Base-by-base conservation (phyloP, 345 rosid species). In the Microthlaspi erraticum region DNA sequence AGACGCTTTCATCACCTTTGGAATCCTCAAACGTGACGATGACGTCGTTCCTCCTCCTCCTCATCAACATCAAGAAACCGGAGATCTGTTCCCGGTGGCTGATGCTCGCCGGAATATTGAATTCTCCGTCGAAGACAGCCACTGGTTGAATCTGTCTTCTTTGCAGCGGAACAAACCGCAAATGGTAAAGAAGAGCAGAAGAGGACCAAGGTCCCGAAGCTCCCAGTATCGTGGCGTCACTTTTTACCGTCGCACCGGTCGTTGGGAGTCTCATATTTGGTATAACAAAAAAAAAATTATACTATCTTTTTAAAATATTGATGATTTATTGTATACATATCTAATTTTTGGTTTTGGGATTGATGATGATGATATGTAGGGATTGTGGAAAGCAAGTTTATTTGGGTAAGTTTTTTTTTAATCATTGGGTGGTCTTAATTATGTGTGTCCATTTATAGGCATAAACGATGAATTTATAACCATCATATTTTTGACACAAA, bases 191-290 rank as follows among this genome's bases (percentile, higher is more conserved):
- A 80, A 77, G 74, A 82, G 97, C 66, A 78, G 99, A 68, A 83
- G 99, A 58, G 99, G 99, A 1, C 99, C 99, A 10, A 79, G 98
- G 79, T 95, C 99, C 0, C 73, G 90, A 20, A 95, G 99, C 87
- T 95, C 98, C 10, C 98, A 95, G 72, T 95, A 88, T 72, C 83
- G 99, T 16, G 99, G 99, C 5, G 98, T 92, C 66, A 95, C 99
- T 46, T 95, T 92, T 83, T 95, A 95, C 79, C 84, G 98, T 60
- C 68, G 99, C 66, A 95, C 99, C 18, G 97, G 99, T 56, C 82
- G 99, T 44, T 95, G 99, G 99, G 99, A 95, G 57, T 95, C 99
- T 5, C 99, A 95, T 77, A 95, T 95, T 66, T 95, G 98, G 99
- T 95, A 68, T 6, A 8, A 26, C 19, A 63, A 9, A 38, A 0